phyloP scores from a whole-genome alignment of 2,329 filamentous ascomycete species.

The Fusarium haematococcum region DNA sequence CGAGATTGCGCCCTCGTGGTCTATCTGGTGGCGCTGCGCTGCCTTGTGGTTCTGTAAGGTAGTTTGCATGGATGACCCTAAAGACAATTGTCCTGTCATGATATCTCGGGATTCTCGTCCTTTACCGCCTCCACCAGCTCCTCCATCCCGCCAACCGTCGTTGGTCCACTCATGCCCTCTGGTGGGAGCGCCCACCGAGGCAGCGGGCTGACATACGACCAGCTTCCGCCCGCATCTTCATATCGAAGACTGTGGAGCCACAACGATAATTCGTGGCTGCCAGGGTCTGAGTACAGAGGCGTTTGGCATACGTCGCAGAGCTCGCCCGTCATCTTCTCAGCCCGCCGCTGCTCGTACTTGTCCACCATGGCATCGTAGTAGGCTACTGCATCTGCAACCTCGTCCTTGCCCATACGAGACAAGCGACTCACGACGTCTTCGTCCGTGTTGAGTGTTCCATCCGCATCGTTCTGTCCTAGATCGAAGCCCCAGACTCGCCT shows the following conservation, averaged over 20 bases:
- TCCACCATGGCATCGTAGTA: conserved; percentile 96
- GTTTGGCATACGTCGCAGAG: conserved; percentile 86
- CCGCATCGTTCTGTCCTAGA: conserved; percentile 75
- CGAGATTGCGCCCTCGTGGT: conserved; percentile 22
- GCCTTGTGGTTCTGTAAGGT: conserved; percentile 17
- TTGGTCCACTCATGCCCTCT: conserved; percentile 76
- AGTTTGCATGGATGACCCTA: neutral
- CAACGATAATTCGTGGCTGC: conserved; percentile 87
- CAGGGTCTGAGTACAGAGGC: conserved; percentile 92
- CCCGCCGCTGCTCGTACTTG: conserved; percentile 88
- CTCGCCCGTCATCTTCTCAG: conserved; percentile 92
- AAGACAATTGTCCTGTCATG: conserved; percentile 28
- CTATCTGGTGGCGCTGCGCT: conserved; percentile 29
- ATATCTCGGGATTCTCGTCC: conserved; percentile 57
- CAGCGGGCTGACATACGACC: conserved; percentile 88
- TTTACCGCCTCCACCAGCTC: conserved; percentile 68
- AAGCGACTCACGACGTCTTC: conserved; percentile 90
- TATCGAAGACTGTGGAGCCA: conserved; percentile 95
- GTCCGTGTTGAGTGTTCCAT: conserved; percentile 79
- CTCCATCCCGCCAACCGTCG: conserved; percentile 71
- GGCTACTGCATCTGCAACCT: conserved; percentile 88
- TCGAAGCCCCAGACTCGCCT: conserved; percentile 88
- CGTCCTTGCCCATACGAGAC: conserved; percentile 91
- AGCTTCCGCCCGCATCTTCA: conserved; percentile 82
- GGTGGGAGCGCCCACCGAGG: conserved; percentile 91